Percentiles rank a stretch among this genome's conserved stretches.
Evolutionary conservation across 2,329 filamentous ascomycete species (phyloP).

Genomic region (Aspergillus aculeatus): DNA sequence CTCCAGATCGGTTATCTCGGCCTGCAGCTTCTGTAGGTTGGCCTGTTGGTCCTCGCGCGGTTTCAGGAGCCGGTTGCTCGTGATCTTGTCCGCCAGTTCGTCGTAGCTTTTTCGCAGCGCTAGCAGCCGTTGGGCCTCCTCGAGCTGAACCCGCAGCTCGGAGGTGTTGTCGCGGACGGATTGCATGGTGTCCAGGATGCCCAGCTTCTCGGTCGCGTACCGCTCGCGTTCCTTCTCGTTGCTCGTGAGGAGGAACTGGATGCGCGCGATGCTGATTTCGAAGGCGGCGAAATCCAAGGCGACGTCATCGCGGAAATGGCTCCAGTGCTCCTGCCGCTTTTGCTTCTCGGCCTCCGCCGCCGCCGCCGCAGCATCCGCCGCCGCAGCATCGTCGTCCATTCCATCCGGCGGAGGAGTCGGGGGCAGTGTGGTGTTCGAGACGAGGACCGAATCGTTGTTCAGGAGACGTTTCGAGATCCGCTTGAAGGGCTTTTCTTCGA

Average conservation of each 20-base stretch:
- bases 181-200: conserved; percentile 76
- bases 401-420: conserved; percentile 68
- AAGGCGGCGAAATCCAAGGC: conserved; percentile 86
- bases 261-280: conserved; percentile 79
- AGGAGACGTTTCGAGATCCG: conserved; percentile 80
- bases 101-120: conserved; percentile 82
- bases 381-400: conserved; percentile 41
- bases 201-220: conserved; percentile 75
- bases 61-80: conserved; percentile 73
- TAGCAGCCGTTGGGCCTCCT: conserved; percentile 71
- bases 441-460: conserved; percentile 64
- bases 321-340: conserved; percentile 55
- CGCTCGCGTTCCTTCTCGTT: conserved; percentile 80
- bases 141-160: conserved; percentile 70
- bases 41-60: conserved; percentile 79
- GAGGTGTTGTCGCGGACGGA: conserved; percentile 73
- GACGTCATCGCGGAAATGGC: conserved; percentile 77
- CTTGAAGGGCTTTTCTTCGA: conserved; percentile 91
- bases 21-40: conserved; percentile 76
- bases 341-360: conserved; percentile 51
- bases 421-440: conserved; percentile 55
- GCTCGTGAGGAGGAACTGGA: conserved; percentile 81
- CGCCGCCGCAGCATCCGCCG: conserved; percentile 25
- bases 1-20: conserved; percentile 84
- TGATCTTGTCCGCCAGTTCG: conserved; percentile 82